Base-by-base conservation (phyloP, 2,329 filamentous ascomycete species). In the Saccharata proteae region DNA sequence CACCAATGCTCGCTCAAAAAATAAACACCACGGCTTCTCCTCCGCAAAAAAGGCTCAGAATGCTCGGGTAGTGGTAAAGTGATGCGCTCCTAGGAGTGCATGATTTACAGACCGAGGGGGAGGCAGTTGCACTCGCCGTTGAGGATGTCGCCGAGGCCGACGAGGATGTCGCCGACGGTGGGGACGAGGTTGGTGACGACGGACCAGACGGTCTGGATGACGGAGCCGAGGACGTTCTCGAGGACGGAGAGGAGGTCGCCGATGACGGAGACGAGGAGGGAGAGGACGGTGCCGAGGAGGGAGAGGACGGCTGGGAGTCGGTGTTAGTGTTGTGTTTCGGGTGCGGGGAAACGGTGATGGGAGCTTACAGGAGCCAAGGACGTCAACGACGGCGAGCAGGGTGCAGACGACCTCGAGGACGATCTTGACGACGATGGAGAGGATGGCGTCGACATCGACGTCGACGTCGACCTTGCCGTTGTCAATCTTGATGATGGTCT, bases 331-430 rank as follows among this genome's bases (percentile, higher is more conserved):
- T 16, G 10, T 10, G 11, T 15, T 6, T 12, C 9, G 4, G n/a
- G 18, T 7, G 6, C 2, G 11, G 9, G 16, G 22, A 19, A 15
- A 14, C n/a, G n/a, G n/a, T n/a, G n/a, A n/a, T n/a, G n/a, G n/a
- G n/a, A n/a, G 30, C 35, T 34, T 37, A 37, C 35, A 35, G 32
- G 21, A 15, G 18, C 36, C 36, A 21, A 38, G 24, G 20, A 32
- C 16, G 28, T 82, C 11, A 64, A 75, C 11, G 52, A 41, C 21
- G 43, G 51, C 4, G 52, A 61, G 22, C 60, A 60, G 22, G 61
- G 57, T 43, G 58, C 62, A 13, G 53, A 59, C 11, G 49, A 57
- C 1, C 57, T 48, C 15, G 41, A 54, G 1, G 52, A 55, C 4
- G 62, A 63, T 2, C 61, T 62, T 12, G 67, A 69, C 14, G 57